A percentile compares a stretch with the other conserved stretches of the same genome.
Conservation (phyloP, 257 asterid species). For the Datura wrightii region DNA sequence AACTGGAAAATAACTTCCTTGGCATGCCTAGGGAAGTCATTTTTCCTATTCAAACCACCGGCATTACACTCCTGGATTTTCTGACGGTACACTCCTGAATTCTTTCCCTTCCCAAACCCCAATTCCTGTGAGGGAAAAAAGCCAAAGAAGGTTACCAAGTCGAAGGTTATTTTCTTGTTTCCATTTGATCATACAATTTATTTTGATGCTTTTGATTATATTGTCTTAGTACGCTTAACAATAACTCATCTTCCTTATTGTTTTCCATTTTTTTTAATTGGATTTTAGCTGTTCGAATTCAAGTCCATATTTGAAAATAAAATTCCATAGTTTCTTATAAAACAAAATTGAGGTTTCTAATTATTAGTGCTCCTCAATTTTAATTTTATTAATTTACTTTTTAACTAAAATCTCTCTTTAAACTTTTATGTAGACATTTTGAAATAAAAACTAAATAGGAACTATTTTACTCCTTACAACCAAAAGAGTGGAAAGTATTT, state of each 20-base stretch:
- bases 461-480: not conserved
- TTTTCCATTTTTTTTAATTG: not conserved
- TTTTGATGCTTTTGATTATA: conserved; percentile 4
- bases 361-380: not conserved
- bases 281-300: not conserved
- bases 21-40: not conserved
- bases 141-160: not conserved
- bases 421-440: not conserved
- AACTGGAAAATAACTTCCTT: conserved; percentile 25
- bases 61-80: not conserved
- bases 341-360: not conserved
- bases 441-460: not conserved
- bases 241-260: conserved; percentile 8
- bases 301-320: not conserved
- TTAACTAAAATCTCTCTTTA: not conserved
- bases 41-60: not conserved
- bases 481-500: not conserved
- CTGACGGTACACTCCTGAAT: not conserved
- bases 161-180: not conserved
- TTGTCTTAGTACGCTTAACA: not conserved
- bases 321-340: not conserved
- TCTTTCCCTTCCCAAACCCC: not conserved
- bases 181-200: not conserved
- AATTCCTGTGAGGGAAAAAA: not conserved
- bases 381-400: conserved; percentile 8